phyloP scores from a whole-genome alignment of 2,329 filamentous ascomycete species.

The Colletotrichum sp. region DNA sequence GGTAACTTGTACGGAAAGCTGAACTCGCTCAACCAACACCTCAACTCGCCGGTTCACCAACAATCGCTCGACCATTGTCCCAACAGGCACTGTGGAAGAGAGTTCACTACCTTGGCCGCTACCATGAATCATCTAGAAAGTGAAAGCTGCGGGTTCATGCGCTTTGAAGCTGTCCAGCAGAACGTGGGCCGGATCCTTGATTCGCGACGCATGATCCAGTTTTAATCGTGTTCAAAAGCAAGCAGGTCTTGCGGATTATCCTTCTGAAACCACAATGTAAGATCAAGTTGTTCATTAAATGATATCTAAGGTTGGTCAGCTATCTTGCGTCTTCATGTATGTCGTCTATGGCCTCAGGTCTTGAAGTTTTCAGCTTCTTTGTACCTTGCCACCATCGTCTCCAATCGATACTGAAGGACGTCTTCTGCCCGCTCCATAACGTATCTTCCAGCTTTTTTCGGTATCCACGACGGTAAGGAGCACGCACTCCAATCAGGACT shows the following conservation, averaged over 20 bases:
- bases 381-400: background rate
- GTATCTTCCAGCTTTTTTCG: background rate
- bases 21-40: constrained; percentile 53
- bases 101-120: constrained; percentile 43
- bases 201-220: constrained; percentile 27
- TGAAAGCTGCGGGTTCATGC: constrained; percentile 42
- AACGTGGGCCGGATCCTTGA: background rate
- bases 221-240: background rate
- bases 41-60: constrained; percentile 55
- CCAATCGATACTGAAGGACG: background rate
- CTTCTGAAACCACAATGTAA: background rate
- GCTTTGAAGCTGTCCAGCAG: constrained; percentile 40
- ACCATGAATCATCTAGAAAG: constrained; percentile 50
- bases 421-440: background rate
- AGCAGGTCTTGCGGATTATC: background rate
- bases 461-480: background rate
- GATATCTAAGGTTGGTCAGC: background rate
- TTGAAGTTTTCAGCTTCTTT: background rate
- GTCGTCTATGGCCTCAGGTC: background rate
- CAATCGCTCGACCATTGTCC: constrained; percentile 45
- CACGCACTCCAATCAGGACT: background rate
- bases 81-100: constrained; percentile 32
- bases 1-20: constrained; percentile 27
- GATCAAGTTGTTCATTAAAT: background rate
- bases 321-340: background rate